These are phyloP conservation scores for Pisolithus tinctorius DNA, from an alignment of 768 basidiomycete genomes.

Conservation along the genomic window DNA sequence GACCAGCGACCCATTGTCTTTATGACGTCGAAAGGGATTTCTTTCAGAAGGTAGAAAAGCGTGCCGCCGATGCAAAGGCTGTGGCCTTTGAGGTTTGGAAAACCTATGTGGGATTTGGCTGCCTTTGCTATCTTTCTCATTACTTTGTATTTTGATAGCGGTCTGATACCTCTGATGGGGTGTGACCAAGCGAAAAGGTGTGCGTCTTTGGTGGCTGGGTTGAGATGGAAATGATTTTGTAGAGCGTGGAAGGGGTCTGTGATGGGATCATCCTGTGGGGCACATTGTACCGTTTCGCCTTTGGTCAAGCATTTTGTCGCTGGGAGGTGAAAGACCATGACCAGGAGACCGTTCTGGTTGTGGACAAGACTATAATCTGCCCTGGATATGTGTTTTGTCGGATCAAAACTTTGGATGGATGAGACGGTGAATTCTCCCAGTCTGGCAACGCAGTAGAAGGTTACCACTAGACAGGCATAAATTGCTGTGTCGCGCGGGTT, in stretches of 20 bases:
- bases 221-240: not conserved
- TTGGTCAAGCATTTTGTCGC: not conserved
- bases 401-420: not conserved
- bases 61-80: conserved; percentile 26
- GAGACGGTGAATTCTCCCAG: conserved; percentile 21
- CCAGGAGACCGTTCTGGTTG: not conserved
- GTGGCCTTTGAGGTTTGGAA: conserved; percentile 17
- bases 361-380: not conserved
- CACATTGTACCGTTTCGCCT: conserved; percentile 1
- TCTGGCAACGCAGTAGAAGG: conserved; percentile 29
- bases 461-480: conserved; percentile 30
- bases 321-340: not conserved
- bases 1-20: conserved; percentile 30
- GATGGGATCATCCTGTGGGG: not conserved
- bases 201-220: not conserved
- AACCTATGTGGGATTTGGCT: not conserved
- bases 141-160: not conserved
- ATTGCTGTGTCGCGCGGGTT: conserved; percentile 30
- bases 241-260: not conserved
- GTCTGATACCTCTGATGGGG: not conserved
- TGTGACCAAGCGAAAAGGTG: not conserved
- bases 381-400: not conserved
- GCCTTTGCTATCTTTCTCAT: not conserved
- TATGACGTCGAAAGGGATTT: conserved; percentile 26
- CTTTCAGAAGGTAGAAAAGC: conserved; percentile 19